Percentiles rank a stretch among this genome's conserved stretches.
These are phyloP conservation scores for Quercus lobata DNA, from an alignment of 331 rosid species.

Conservation along the genomic window DNA sequence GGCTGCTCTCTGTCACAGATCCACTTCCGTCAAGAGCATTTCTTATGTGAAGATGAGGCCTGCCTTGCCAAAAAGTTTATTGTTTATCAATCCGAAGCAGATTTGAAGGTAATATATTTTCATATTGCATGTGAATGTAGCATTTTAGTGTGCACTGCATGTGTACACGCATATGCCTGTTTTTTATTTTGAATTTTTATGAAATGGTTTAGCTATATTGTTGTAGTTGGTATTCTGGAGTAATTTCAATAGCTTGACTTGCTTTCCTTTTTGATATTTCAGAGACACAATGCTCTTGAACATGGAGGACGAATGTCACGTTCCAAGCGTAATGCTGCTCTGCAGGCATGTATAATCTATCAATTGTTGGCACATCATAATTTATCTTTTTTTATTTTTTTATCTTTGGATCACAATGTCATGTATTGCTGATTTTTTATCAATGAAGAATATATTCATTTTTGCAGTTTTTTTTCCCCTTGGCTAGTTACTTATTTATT, in stretches of 20 bases:
- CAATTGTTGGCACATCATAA: neutral
- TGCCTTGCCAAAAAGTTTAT: slow-evolving; percentile 86
- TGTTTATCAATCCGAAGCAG: slow-evolving; percentile 82
- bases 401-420: neutral
- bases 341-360: slow-evolving; percentile 53
- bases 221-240: neutral
- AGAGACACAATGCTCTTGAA: slow-evolving; percentile 87
- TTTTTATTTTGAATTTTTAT: neutral
- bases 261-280: slow-evolving; percentile 19
- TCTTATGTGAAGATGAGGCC: slow-evolving; percentile 93
- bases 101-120: slow-evolving; percentile 74
- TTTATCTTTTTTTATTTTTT: neutral
- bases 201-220: neutral
- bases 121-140: neutral
- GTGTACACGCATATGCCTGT: neutral
- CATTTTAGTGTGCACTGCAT: neutral
- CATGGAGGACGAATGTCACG: slow-evolving; percentile 98
- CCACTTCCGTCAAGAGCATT: slow-evolving; percentile 89
- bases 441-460: neutral
- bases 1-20: slow-evolving; percentile 42
- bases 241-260: neutral
- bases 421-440: neutral
- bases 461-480: neutral
- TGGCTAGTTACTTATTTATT: slow-evolving; percentile 1
- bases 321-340: slow-evolving; percentile 93